Percentiles rank a stretch among this genome's conserved stretches.
phyloP scores from a whole-genome alignment of 306 rosid genomes.

The Mimosa pudica region DNA sequence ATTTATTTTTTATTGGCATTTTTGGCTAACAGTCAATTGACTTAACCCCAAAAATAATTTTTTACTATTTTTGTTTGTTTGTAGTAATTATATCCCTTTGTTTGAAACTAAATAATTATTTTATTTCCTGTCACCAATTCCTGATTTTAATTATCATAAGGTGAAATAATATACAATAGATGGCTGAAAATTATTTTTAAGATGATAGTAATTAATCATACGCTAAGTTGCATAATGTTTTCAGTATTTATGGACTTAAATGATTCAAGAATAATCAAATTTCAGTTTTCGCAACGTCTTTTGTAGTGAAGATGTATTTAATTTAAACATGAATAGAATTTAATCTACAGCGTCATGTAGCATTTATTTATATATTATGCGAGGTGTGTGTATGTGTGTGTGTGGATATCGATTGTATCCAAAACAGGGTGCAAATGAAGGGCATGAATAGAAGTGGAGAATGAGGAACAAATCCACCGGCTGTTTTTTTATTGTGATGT shows the following conservation, averaged over 20 bases:
- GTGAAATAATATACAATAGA: not conserved
- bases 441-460: conserved; percentile 41
- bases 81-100: too few relatives aligned
- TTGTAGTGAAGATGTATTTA: not conserved
- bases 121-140: not conserved
- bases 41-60: too few relatives aligned
- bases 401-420: conserved; percentile 11
- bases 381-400: not conserved
- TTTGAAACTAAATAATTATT: too few relatives aligned
- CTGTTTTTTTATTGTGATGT: conserved; percentile 24
- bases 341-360: not conserved
- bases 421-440: conserved; percentile 29
- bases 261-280: not conserved
- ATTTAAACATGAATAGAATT: not conserved
- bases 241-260: not conserved
- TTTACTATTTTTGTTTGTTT: too few relatives aligned
- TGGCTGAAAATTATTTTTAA: too few relatives aligned
- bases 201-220: not conserved
- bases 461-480: conserved; percentile 40
- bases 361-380: not conserved
- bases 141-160: not conserved
- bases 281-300: not conserved
- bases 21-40: too few relatives aligned
- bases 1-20: too few relatives aligned
- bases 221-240: not conserved